Evolutionary conservation across 306 rosid genomes (phyloP).

Genomic region (Adenanthera pavonina): DNA sequence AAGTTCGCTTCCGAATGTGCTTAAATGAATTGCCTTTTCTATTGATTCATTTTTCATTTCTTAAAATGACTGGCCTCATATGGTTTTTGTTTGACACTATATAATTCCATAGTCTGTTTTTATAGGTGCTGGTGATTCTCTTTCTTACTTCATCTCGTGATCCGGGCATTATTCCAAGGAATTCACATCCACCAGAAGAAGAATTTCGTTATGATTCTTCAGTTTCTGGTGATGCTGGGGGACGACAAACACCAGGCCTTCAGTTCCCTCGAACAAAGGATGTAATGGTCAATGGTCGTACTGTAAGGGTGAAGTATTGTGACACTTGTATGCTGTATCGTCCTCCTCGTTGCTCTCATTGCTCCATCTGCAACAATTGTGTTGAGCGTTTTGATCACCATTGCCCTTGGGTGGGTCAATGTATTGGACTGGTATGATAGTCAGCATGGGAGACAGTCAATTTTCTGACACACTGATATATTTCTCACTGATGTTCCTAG

Average conservation of each 20-base stretch:
- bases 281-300: conserved; percentile 67
- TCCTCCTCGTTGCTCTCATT: conserved; percentile 97
- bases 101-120: conserved; percentile 55
- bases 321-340: conserved; percentile 96
- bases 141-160: conserved; percentile 91
- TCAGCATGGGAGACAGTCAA: conserved; percentile 12
- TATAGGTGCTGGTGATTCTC: conserved; percentile 88
- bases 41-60: neutral
- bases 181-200: conserved; percentile 91
- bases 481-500: conserved; percentile 32
- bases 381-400: conserved; percentile 98
- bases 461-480: conserved; percentile 19
- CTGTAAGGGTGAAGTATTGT: conserved; percentile 87
- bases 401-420: conserved; percentile 99
- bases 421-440: conserved; percentile 88
- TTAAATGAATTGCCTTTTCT: neutral
- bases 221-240: conserved; percentile 62
- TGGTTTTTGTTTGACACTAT: conserved; percentile 21
- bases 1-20: neutral
- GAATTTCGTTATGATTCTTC: conserved; percentile 74
- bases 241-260: conserved; percentile 83
- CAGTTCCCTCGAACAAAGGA: conserved; percentile 84
- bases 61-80: conserved; percentile 21
- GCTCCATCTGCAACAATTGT: conserved; percentile 95
- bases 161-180: conserved; percentile 93